Evolutionary conservation across 164 flowering plant genomes (phyloP), one percentile per base, ranked within the genome.

Genomic region (Brasenia schreberi): DNA sequence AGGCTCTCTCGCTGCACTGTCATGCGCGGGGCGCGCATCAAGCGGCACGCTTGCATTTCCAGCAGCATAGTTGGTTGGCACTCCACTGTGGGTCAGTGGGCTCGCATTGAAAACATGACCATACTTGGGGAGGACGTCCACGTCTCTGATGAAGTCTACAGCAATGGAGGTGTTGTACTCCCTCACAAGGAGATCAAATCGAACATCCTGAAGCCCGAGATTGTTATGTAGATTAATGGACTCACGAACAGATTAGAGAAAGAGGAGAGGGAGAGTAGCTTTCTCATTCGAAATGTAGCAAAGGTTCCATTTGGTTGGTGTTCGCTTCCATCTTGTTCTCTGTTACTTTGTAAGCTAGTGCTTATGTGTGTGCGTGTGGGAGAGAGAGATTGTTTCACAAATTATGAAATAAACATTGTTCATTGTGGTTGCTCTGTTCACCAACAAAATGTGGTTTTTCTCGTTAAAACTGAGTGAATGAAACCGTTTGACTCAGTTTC

Each of bases 41-140:
- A 92, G 81, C 91, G 87, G 67, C 96, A 94, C 27, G 90, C 99
- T 0, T 92, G 97, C 78, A 78, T 94, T 45, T 88, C 94, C 18
- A 77, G 90, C 76, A 94, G 97, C 69, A 94, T 94, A 81, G 83
- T 91, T 6, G 99, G 99, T 9, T 92, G 99, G 97, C 97, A 91
- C 79, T 91, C 93, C 39, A 94, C 96, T 9, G 92, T 91, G 0
- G 97, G 99, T 58, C 96, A 88, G 72, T 91, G 97, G 99, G 96
- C 97, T 39, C 93, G 97, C 42, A 87, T 94, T 0, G 99, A 94
- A 77, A 94, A 94, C 85, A 88, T 94, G 96, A 91, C 97, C 58
- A 90, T 94, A 33, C 89, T 94, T 0, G 99, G 99, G 19, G 99
- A 94, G 67, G 99, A 94, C 76, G 99, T 94, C 10, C 99, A 94